These are phyloP conservation scores for Pythium phragmiticola DNA, from an alignment of 352 stramenopile genomes.

Conservation along the genomic window DNA sequence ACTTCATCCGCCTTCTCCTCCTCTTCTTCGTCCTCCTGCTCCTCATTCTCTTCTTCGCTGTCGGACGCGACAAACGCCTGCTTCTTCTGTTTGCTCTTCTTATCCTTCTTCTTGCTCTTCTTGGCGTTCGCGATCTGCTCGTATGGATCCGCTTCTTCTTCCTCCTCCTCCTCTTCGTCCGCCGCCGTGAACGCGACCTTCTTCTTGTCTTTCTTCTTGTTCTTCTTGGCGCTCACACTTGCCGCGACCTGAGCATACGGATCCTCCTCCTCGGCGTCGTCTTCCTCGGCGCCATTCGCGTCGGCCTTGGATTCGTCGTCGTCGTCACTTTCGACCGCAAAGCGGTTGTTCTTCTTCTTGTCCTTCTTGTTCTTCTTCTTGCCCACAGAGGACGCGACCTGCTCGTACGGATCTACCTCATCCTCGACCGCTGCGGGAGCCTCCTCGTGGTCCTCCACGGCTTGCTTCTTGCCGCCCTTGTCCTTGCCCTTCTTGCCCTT, in stretches of 20 bases:
- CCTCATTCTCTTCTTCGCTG: constrained; percentile 39
- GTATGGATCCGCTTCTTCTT: constrained; percentile 49
- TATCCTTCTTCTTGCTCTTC: constrained; percentile 78
- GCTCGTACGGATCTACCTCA: constrained; percentile 31
- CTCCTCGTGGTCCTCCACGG: constrained; percentile 60
- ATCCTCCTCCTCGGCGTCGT: constrained; percentile 32
- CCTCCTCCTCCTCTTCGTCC: constrained; percentile 27
- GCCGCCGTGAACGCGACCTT: constrained; percentile 26
- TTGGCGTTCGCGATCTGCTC: constrained; percentile 56
- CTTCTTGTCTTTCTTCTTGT: constrained; percentile 39
- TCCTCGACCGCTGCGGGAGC: constrained; percentile 10
- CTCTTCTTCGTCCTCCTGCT: constrained; percentile 35
- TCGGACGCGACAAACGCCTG: constrained; percentile 41
- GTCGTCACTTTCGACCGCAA: constrained; percentile 31
- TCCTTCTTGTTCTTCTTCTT: constrained; percentile 41
- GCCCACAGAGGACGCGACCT: constrained; percentile 20
- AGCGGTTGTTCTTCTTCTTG: constrained; percentile 31
- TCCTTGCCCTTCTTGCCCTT: constrained; percentile 74
- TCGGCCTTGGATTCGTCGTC: constrained; percentile 40
- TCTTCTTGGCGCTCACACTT: constrained; percentile 31
- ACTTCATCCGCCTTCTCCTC: constrained; percentile 32
- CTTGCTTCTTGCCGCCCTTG: constrained; percentile 60
- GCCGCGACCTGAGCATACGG: constrained; percentile 29
- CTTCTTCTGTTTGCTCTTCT: constrained; percentile 41
- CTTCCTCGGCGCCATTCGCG: constrained; percentile 27